Evolutionary conservation across 2,329 filamentous ascomycete species (phyloP).

Genomic region (Thielaviopsis populi): DNA sequence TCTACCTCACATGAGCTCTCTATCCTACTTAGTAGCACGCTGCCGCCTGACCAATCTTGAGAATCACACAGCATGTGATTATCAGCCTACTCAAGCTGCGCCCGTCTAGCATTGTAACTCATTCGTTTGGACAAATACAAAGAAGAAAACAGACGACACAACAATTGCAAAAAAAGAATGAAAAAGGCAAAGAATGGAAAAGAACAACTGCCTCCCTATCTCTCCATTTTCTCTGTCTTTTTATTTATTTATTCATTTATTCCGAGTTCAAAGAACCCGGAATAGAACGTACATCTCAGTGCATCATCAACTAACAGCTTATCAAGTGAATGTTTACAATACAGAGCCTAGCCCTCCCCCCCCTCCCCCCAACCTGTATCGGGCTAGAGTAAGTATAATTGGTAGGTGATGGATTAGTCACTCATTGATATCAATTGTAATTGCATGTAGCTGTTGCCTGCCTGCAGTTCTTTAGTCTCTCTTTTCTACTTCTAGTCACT

Average conservation of each 20-base stretch:
- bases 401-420: no score
- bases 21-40: no score
- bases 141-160: no score
- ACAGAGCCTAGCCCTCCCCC: not conserved
- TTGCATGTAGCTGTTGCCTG: not conserved
- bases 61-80: not conserved
- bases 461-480: not conserved
- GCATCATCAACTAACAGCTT: no score
- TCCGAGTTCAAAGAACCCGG: no score
- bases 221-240: no score
- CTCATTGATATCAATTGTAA: not conserved
- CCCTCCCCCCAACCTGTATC: not conserved
- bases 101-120: not conserved
- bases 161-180: no score
- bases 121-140: not conserved
- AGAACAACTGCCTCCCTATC: no score
- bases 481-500: not conserved
- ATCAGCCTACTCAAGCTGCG: not conserved
- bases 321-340: not conserved
- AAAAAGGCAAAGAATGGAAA: no score
- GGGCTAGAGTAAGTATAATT: no score
- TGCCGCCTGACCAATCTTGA: not conserved
- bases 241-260: no score
- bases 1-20: not conserved
- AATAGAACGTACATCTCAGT: no score